phyloP scores from a whole-genome alignment of 768 basidiomycete genomes.

The Suillus subaureus region DNA sequence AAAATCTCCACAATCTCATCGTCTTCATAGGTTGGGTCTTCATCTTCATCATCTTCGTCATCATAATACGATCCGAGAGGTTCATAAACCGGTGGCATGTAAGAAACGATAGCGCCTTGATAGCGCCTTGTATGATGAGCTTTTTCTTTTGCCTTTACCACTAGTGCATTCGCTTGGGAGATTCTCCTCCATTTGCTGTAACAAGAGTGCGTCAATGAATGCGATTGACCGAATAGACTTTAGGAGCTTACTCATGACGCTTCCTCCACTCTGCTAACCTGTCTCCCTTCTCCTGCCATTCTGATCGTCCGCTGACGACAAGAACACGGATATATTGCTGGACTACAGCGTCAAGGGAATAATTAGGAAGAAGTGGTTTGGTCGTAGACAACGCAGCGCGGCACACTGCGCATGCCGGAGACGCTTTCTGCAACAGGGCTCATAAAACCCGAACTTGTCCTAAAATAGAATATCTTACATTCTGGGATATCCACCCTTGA shows the following conservation, averaged over 20 bases:
- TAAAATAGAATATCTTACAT: conserved; percentile 38
- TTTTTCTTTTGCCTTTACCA: conserved; percentile 19
- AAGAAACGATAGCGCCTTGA: neutral
- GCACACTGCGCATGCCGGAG: conserved; percentile 61
- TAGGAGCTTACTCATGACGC: conserved; percentile 54
- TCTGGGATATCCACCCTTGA: conserved; percentile 57
- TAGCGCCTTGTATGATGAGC: conserved; percentile 10
- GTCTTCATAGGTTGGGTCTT: conserved; percentile 12
- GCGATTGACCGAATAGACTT: neutral
- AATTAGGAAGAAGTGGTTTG: conserved; percentile 64
- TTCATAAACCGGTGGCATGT: neutral
- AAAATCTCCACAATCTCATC: conserved; percentile 5
- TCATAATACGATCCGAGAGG: neutral
- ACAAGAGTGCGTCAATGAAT: neutral
- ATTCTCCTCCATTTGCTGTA: conserved; percentile 33
- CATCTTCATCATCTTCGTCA: conserved; percentile 14
- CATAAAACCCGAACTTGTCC: conserved; percentile 1
- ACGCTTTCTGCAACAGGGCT: conserved; percentile 34
- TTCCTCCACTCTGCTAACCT: conserved; percentile 52
- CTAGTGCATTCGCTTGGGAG: conserved; percentile 20
- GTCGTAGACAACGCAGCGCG: conserved; percentile 45
- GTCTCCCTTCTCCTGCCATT: conserved; percentile 54
- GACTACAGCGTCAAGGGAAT: conserved; percentile 59
- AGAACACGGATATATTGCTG: conserved; percentile 58
- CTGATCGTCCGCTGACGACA: conserved; percentile 46